A percentile compares a stretch with the other conserved stretches of the same genome.
phyloP scores from a whole-genome alignment of 768 basidiomycete species.

The Pilatotrama ljubarskyi region DNA sequence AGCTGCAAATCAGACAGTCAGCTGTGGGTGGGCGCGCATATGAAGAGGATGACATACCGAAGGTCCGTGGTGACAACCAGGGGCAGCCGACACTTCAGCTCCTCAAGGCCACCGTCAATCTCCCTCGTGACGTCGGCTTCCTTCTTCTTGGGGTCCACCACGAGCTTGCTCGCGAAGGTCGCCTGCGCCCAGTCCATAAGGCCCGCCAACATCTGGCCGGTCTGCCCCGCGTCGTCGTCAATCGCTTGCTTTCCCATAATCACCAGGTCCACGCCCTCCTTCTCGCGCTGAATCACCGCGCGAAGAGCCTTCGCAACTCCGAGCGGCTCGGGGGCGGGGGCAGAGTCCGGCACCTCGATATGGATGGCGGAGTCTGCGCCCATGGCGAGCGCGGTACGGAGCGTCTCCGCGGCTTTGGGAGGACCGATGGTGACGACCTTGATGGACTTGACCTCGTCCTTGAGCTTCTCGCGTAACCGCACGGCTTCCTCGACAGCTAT shows the following conservation, averaged over 20 bases:
- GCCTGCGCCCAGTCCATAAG: conserved; percentile 92
- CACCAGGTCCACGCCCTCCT: conserved; percentile 73
- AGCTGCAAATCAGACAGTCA: conserved; percentile 38
- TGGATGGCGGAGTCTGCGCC: conserved; percentile 94
- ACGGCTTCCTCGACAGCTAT: conserved; percentile 96
- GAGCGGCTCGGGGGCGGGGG: conserved; percentile 83
- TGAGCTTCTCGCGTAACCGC: conserved; percentile 83
- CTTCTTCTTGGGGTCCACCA: conserved; percentile 61
- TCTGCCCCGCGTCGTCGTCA: conserved; percentile 94
- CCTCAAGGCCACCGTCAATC: conserved; percentile 92
- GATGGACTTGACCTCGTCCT: conserved; percentile 78
- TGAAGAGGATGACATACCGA: conserved; percentile 50
- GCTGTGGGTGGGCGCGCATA: background rate
- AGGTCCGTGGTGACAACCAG: conserved; percentile 91
- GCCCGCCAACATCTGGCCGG: conserved; percentile 96
- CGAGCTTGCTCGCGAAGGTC: conserved; percentile 89
- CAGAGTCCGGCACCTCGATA: conserved; percentile 76
- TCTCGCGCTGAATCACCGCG: conserved; percentile 67
- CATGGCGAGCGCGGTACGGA: conserved; percentile 97
- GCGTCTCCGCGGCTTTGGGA: conserved; percentile 82
- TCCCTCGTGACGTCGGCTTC: conserved; percentile 79
- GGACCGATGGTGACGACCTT: conserved; percentile 95
- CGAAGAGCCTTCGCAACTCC: conserved; percentile 85
- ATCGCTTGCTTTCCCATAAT: conserved; percentile 99
- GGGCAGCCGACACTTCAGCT: conserved; percentile 77